These are phyloP conservation scores for Penicillium herquei DNA, from an alignment of 495 filamentous ascomycete species.

Conservation along the genomic window DNA sequence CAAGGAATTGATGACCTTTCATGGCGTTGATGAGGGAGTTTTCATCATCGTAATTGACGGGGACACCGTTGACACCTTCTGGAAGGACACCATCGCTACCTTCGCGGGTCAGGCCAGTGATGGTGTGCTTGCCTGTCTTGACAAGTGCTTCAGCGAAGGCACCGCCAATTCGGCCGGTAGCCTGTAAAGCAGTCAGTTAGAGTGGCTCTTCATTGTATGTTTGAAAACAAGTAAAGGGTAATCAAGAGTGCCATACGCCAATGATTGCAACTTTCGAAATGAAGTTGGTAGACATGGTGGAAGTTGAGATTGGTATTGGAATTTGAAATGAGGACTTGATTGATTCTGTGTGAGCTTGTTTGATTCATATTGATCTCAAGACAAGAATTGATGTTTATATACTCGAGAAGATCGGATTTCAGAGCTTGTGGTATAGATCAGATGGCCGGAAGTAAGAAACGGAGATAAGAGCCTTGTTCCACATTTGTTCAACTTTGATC, in stretches of 20 bases:
- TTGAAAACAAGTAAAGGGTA: background rate
- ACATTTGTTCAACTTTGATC: too few relatives aligned
- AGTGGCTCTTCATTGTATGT: background rate
- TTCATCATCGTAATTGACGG: constrained; percentile 51
- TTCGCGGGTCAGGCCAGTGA: constrained; percentile 53
- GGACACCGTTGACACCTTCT: constrained; percentile 36
- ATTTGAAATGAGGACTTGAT: background rate
- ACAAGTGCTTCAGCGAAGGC: constrained; percentile 51
- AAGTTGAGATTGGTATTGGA: background rate
- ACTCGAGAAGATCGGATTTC: too few relatives aligned
- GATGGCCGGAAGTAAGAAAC: too few relatives aligned
- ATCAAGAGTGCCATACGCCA: constrained; percentile 8
- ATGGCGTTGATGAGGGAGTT: constrained; percentile 45
- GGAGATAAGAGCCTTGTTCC: too few relatives aligned
- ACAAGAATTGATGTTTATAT: too few relatives aligned
- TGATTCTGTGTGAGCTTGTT: too few relatives aligned
- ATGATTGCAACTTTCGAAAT: constrained; percentile 17
- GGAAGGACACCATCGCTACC: constrained; percentile 41
- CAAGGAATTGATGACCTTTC: constrained; percentile 51
- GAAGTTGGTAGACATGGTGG: constrained; percentile 9
- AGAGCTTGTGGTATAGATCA: too few relatives aligned
- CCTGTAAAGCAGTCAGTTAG: constrained; percentile 31
- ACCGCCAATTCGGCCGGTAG: constrained; percentile 56
- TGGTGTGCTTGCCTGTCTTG: constrained; percentile 45
- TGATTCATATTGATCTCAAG: too few relatives aligned